A percentile compares a stretch with the other conserved stretches of the same genome.
Conservation (phyloP, 2,329 filamentous ascomycete species). For the Teratosphaeria destructans region DNA sequence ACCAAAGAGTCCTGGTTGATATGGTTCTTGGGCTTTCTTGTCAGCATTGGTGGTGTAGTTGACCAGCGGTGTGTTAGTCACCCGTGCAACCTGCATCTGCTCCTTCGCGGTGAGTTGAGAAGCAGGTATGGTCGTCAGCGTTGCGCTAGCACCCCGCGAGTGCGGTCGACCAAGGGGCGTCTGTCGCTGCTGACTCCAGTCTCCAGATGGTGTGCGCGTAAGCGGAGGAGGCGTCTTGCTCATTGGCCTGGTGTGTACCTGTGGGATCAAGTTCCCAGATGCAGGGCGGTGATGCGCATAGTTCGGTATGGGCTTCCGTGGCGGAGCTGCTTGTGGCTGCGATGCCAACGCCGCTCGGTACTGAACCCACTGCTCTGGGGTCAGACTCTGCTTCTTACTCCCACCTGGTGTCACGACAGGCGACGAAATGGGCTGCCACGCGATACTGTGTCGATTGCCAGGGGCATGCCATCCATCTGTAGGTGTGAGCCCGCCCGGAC, state of each 20-base stretch:
- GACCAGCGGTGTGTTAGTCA: conserved; percentile 68
- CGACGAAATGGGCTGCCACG: conserved; percentile 66
- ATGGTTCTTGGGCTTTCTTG: conserved; percentile 26
- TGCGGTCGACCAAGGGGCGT: conserved; percentile 22
- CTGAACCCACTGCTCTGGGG: conserved; percentile 74
- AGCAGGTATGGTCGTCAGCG: conserved; percentile 33
- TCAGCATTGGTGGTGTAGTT: conserved; percentile 47
- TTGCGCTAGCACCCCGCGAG: conserved; percentile 22
- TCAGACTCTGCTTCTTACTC: conserved; percentile 47
- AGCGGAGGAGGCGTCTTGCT: conserved; percentile 33
- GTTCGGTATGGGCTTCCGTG: conserved; percentile 17
- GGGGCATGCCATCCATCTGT: conserved; percentile 25
- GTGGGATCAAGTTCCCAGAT: conserved; percentile 10
- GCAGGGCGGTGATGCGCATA: conserved; percentile 18
- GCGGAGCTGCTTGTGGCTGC: conserved; percentile 40
- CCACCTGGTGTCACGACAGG: conserved; percentile 36
- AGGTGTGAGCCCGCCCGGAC: conserved; percentile 13
- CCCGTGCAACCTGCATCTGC: conserved; percentile 76
- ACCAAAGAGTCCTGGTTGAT: conserved; percentile 52
- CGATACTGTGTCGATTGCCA: conserved; percentile 52
- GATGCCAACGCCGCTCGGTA: conserved; percentile 54
- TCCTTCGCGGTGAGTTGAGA: conserved; percentile 69
- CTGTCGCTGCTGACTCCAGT: conserved; percentile 28
- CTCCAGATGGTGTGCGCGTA: conserved; percentile 32
- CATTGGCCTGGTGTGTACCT: conserved; percentile 13